Conservation (phyloP, 768 basidiomycete genomes). For the Cubamyces lactineus region DNA sequence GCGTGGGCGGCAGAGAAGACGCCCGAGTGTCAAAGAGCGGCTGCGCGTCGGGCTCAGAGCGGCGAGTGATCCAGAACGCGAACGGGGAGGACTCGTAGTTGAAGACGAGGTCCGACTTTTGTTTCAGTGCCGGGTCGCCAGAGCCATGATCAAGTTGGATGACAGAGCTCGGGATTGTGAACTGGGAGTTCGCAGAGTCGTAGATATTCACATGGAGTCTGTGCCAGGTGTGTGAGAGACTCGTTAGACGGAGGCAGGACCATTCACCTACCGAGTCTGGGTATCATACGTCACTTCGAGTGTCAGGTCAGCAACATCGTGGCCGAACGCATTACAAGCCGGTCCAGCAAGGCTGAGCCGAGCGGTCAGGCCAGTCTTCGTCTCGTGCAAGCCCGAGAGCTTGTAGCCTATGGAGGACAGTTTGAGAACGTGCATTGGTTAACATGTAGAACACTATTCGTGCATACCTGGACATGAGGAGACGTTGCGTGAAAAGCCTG, state of each 20-base stretch:
- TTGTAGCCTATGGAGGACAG: conserved; percentile 50
- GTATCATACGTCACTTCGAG: conserved; percentile 69
- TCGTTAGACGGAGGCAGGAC: conserved; percentile 8
- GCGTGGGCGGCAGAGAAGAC: conserved; percentile 60
- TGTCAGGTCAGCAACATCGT: conserved; percentile 58
- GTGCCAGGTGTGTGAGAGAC: conserved; percentile 39
- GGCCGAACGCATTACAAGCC: conserved; percentile 68
- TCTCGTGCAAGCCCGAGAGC: conserved; percentile 48
- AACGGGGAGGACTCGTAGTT: conserved; percentile 68
- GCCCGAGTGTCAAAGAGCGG: conserved; percentile 75
- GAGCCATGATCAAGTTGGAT: conserved; percentile 42
- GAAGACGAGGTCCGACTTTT: conserved; percentile 65
- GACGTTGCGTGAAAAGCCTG: conserved; percentile 16
- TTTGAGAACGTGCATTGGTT: neutral
- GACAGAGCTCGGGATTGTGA: conserved; percentile 61
- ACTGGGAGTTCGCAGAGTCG: conserved; percentile 64
- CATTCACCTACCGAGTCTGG: conserved; percentile 47
- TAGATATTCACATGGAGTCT: conserved; percentile 72
- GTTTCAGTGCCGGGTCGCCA: conserved; percentile 24
- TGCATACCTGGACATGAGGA: conserved; percentile 25
- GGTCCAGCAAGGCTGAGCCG: conserved; percentile 55
- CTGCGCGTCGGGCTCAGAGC: conserved; percentile 51
- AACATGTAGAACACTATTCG: neutral
- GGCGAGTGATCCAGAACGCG: conserved; percentile 80
- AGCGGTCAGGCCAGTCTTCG: conserved; percentile 54